These are phyloP conservation scores for Macrolepiota fuliginosa DNA, from an alignment of 768 basidiomycete genomes.

Conservation along the genomic window DNA sequence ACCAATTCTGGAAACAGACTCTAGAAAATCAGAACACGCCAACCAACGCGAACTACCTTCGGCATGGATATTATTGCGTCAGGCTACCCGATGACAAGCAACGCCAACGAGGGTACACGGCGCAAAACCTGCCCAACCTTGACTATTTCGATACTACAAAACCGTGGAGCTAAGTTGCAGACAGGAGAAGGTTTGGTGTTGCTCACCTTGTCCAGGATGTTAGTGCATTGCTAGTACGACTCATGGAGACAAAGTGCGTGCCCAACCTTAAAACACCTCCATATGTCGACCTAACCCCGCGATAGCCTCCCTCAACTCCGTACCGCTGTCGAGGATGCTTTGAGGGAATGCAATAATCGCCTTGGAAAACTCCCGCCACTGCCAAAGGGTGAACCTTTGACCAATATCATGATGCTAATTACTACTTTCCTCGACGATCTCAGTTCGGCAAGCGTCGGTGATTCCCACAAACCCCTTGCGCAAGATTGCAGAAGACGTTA, in stretches of 20 bases:
- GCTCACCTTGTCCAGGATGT: conserved; percentile 49
- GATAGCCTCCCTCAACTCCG: conserved; percentile 49
- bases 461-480: conserved; percentile 10
- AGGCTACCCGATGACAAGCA: conserved; percentile 61
- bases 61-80: conserved; percentile 64
- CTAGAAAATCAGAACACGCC: conserved; percentile 37
- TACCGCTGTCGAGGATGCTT: conserved; percentile 34
- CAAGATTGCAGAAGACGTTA: conserved; percentile 11
- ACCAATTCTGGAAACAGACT: conserved; percentile 44
- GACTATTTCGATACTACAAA: conserved; percentile 45
- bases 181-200: conserved; percentile 53
- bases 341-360: conserved; percentile 30
- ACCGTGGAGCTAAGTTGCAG: conserved; percentile 51
- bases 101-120: conserved; percentile 35
- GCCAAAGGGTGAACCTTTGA: conserved; percentile 30
- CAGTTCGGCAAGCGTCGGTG: conserved; percentile 8
- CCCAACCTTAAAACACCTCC: background rate
- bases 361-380: conserved; percentile 44
- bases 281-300: background rate
- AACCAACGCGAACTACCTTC: conserved; percentile 33
- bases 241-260: conserved; percentile 53
- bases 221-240: conserved; percentile 46
- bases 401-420: conserved; percentile 43
- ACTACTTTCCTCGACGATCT: conserved; percentile 40
- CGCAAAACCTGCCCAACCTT: conserved; percentile 36